A percentile compares a stretch with the other conserved stretches of the same genome.
Conservation (phyloP, 2,329 filamentous ascomycete species). For the Colletotrichum endophyticum region DNA sequence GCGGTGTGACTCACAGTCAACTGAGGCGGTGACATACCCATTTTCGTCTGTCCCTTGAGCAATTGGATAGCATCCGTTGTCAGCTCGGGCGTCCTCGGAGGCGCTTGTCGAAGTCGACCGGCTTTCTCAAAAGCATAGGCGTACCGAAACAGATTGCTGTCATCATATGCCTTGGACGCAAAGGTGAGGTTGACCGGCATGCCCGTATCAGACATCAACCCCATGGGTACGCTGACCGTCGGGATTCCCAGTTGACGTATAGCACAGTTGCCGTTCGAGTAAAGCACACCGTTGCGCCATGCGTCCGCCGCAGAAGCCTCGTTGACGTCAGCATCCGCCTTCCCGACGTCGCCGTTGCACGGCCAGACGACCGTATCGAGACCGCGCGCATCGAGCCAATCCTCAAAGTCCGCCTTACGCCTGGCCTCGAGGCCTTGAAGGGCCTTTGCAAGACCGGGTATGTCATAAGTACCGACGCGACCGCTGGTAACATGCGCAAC, state of each 20-base stretch:
- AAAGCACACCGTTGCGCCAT: conserved; percentile 12
- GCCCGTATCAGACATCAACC: conserved; percentile 23
- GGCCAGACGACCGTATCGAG: neutral
- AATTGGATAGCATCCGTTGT: neutral
- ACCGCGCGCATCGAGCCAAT: neutral
- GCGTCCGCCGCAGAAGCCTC: conserved; percentile 42
- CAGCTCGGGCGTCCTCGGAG: neutral
- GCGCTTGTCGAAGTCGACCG: neutral
- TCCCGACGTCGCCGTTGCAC: neutral
- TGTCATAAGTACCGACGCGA: neutral
- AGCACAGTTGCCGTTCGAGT: conserved; percentile 22
- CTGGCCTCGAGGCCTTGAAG: neutral
- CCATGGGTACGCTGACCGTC: conserved; percentile 30
- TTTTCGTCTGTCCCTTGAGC: neutral
- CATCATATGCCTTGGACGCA: conserved; percentile 27
- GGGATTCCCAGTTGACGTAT: conserved; percentile 31
- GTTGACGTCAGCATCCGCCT: neutral
- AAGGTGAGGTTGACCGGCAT: conserved; percentile 32
- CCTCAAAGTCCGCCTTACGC: neutral
- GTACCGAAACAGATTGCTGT: neutral
- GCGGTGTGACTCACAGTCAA: neutral
- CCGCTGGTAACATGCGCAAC: neutral
- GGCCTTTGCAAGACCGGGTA: neutral
- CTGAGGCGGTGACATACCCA: neutral
- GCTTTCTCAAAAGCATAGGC: neutral